Conservation (phyloP, 768 basidiomycete species). For the Lactarius pseudohatsudake region DNA sequence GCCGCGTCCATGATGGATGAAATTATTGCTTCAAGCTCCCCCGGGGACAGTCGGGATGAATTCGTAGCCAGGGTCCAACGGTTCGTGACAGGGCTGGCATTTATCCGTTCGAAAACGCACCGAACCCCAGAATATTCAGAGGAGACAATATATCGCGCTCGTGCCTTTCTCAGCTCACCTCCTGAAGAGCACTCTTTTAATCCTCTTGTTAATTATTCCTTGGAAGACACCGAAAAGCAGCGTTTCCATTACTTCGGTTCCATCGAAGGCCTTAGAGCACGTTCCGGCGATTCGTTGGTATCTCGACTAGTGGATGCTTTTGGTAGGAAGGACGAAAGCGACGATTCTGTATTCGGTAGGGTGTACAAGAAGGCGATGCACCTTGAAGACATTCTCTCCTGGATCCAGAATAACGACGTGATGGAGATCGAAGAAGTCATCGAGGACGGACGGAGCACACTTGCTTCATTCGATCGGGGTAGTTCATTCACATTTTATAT, state of each 20-base stretch:
- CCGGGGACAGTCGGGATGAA: too few relatives aligned
- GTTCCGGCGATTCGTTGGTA: not conserved
- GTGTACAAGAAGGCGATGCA: not conserved
- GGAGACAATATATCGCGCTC: not conserved
- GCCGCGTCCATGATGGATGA: not conserved
- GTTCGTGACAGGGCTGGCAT: not conserved
- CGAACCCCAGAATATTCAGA: not conserved
- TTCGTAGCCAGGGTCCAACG: not conserved
- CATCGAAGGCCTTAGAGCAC: too few relatives aligned
- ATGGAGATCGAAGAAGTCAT: not conserved
- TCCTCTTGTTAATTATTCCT: not conserved
- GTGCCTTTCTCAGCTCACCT: not conserved
- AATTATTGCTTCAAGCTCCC: not conserved
- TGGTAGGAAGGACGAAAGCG: not conserved
- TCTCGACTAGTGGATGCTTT: too few relatives aligned
- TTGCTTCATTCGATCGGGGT: not conserved
- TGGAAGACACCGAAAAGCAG: not conserved
- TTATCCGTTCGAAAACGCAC: not conserved
- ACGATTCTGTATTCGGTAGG: not conserved
- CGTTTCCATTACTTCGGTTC: slow-evolving; percentile 3
- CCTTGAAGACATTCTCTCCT: not conserved
- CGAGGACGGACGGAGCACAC: not conserved
- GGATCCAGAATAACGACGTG: not conserved
- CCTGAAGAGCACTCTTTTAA: not conserved
- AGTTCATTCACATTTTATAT: not conserved